Base-by-base conservation (phyloP, 2,329 filamentous ascomycete species). In the Xenoacremonium recifei region DNA sequence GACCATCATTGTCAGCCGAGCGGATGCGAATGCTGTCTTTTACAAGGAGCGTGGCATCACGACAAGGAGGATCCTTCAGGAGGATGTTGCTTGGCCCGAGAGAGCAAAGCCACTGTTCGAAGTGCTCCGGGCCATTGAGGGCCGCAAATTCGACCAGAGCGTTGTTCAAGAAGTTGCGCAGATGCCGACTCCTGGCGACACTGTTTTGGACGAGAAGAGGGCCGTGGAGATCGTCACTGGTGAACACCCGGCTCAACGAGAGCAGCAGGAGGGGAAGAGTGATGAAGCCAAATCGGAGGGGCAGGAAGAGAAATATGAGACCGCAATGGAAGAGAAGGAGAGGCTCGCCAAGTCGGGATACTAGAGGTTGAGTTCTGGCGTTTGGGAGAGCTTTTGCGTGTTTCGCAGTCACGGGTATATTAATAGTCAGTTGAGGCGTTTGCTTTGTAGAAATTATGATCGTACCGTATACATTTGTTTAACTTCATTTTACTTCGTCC, bases 21-120 rank as follows among this genome's bases (percentile, higher is more conserved):
- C 76, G 0, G 88, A 90, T 51, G 88, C 89, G 57, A 93, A 93
- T 57, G 82, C 86, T 46, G 75, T 78, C 9, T 92, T 92, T 53
- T 93, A 91, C 59, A 79, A 81, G 13, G 75, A 88, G 47, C 57
- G 58, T 11, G 57, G 58, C n/a, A 68, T 71, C 34, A 55, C 61
- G 0, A 62, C 66, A 5, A 50, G 59, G 39, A 60, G 50, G 41
- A 70, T 72, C 32, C 44, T 72, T 3, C 47, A 48, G 21, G 63
- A 58, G 4, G 59, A 70, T 7, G 61, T 67, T 3, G 62, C 67
- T 35, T 72, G 68, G 67, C 69, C 69, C 1, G 55, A 62, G 31
- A 61, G 60, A 4, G 66, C 58, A 7, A 61, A 61, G 40, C 62
- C 66, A 30, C 55, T 72, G 2, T 60, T 64, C 12, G 68, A 70